phyloP scores from a whole-genome alignment of 2,329 filamentous ascomycete species.

The Cryphonectria naterciae region DNA sequence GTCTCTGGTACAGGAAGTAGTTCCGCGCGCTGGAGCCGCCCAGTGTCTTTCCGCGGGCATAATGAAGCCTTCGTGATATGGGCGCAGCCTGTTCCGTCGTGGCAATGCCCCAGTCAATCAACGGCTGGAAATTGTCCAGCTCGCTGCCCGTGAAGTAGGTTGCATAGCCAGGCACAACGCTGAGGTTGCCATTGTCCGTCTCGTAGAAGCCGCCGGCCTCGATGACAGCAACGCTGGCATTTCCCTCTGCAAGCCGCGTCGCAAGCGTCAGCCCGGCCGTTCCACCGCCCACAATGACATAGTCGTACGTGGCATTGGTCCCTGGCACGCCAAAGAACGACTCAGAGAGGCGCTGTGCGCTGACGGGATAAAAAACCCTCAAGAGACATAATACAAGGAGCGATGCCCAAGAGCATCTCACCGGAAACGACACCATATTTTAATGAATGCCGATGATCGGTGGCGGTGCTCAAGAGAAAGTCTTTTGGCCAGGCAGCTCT shows the following conservation, averaged over 20 bases:
- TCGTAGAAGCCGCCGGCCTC: slow-evolving; percentile 29
- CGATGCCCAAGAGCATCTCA: background rate
- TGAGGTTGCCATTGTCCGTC: slow-evolving; percentile 23
- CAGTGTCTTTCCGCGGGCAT: slow-evolving; percentile 24
- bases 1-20: slow-evolving; percentile 21
- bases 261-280: slow-evolving; percentile 24
- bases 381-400: background rate
- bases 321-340: slow-evolving; percentile 25
- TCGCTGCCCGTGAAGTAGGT: slow-evolving; percentile 20
- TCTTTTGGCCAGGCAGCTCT: too few relatives aligned
- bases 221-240: slow-evolving; percentile 27
- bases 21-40: slow-evolving; percentile 25
- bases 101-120: slow-evolving; percentile 26
- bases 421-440: background rate
- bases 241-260: slow-evolving; percentile 12
- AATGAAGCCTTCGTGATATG: slow-evolving; percentile 19
- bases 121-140: slow-evolving; percentile 16
- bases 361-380: background rate
- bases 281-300: slow-evolving; percentile 25
- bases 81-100: slow-evolving; percentile 13
- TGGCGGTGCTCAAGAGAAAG: background rate
- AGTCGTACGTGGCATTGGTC: slow-evolving; percentile 24
- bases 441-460: background rate
- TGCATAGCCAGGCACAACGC: slow-evolving; percentile 22
- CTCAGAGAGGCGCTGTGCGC: slow-evolving; percentile 4